Evolutionary conservation across 2,329 filamentous ascomycete species (phyloP).

Genomic region (Rugonectria rugulosa): DNA sequence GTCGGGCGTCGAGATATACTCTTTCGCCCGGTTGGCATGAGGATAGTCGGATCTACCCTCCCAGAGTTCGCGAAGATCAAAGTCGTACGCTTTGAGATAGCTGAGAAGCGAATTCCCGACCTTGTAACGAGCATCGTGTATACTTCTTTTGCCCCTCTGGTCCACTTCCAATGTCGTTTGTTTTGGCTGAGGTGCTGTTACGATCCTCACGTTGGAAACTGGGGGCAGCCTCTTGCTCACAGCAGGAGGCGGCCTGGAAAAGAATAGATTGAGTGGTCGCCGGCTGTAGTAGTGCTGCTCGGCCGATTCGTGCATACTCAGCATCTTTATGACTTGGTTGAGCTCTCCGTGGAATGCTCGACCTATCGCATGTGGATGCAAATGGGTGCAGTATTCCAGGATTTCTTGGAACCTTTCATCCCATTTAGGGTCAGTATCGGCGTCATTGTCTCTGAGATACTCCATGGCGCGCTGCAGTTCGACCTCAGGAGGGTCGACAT

Average conservation of each 20-base stretch:
- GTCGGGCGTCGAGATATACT: no score
- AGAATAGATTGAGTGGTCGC: constrained; percentile 37
- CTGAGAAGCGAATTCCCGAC: constrained; percentile 23
- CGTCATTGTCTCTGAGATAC: constrained; percentile 57
- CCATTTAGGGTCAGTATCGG: constrained; percentile 51
- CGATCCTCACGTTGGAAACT: constrained; percentile 24
- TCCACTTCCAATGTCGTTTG: constrained; percentile 23
- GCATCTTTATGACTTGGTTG: constrained; percentile 43
- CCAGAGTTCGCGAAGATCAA: constrained; percentile 25
- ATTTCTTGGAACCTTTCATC: constrained; percentile 46
- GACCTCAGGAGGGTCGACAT: constrained; percentile 43
- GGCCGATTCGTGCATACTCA: constrained; percentile 45
- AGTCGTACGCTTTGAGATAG: constrained; percentile 23
- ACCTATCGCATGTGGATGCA: constrained; percentile 25
- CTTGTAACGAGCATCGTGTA: constrained; percentile 38
- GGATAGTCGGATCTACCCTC: background rate
- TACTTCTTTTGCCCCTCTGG: constrained; percentile 15
- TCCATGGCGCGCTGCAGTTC: constrained; percentile 44
- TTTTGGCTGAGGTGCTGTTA: background rate
- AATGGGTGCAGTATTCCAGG: constrained; percentile 48
- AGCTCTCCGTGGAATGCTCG: constrained; percentile 33
- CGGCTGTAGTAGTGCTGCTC: constrained; percentile 46
- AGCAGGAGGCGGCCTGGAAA: constrained; percentile 27
- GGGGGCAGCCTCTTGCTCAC: constrained; percentile 40
- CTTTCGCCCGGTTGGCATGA: no score